Conservation (phyloP, 371 early-diverging fungal genomes). For the Vairimorpha necatrix region DNA sequence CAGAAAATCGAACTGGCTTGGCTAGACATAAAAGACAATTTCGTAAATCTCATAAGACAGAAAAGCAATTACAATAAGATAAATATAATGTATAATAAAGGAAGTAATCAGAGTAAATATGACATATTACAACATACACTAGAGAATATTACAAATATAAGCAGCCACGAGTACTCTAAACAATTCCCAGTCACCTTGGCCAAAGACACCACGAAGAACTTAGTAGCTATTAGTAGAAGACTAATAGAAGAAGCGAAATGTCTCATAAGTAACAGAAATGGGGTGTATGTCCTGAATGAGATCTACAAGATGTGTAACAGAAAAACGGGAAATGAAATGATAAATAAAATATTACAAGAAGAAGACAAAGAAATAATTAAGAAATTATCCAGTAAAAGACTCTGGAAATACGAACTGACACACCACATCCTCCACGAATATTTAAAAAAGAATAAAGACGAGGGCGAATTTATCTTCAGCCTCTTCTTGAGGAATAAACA, state of each 20-base stretch:
- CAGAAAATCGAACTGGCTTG: background rate
- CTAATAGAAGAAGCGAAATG: background rate
- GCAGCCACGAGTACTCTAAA: background rate
- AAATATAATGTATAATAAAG: background rate
- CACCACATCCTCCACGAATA: background rate
- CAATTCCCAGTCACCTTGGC: background rate
- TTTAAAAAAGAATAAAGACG: background rate
- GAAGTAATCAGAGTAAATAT: background rate
- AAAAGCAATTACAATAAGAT: background rate
- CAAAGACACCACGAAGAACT: background rate
- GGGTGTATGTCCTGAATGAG: background rate
- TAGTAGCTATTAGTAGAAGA: background rate
- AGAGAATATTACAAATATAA: background rate
- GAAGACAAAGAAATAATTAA: background rate
- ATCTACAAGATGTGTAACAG: background rate
- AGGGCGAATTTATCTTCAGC: background rate
- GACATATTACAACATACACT: background rate
- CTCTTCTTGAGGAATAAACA: conserved; percentile 1
- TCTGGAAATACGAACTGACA: background rate
- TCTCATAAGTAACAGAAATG: background rate
- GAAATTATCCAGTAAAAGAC: conserved; percentile 1
- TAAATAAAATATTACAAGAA: background rate
- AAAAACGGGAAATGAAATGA: background rate
- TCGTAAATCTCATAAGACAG: background rate
- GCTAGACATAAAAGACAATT: background rate